Percentiles rank a stretch among this genome's conserved stretches.
These are phyloP conservation scores for Populus tomentosa DNA, from an alignment of 441 rosid species.

Conservation along the genomic window DNA sequence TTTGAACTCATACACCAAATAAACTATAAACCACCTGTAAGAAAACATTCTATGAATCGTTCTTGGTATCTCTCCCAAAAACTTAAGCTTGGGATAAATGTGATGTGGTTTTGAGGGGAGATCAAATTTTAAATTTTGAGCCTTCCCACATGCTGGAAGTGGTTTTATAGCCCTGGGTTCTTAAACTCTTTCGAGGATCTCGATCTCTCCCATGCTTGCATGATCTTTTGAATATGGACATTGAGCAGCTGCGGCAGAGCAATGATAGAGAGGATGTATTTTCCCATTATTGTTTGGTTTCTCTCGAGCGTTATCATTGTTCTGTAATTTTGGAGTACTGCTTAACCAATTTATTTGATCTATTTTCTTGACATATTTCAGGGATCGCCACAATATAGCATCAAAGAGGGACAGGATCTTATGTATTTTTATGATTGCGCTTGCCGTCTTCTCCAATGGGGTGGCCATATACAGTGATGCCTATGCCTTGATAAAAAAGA, in stretches of 20 bases:
- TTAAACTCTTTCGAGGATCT: not conserved
- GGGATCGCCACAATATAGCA: constrained; percentile 69
- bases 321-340: not conserved
- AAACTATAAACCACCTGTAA: not conserved
- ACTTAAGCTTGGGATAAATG: not conserved
- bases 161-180: not conserved
- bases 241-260: not conserved
- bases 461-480: constrained; percentile 83
- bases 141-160: not conserved
- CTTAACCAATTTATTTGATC: not conserved
- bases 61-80: not conserved
- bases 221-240: not conserved
- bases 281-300: not conserved
- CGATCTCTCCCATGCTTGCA: not conserved
- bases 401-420: constrained; percentile 58
- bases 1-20: not conserved
- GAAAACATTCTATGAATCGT: too few relatives aligned
- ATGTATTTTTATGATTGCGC: constrained; percentile 59
- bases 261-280: not conserved
- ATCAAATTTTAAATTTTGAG: not conserved
- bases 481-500: constrained; percentile 61
- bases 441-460: constrained; percentile 64
- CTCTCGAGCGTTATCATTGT: not conserved
- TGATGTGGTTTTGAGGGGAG: not conserved
- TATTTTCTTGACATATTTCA: constrained; percentile 23